phyloP scores from a whole-genome alignment of 148 eudicot species.

The Persicaria maculosa region DNA sequence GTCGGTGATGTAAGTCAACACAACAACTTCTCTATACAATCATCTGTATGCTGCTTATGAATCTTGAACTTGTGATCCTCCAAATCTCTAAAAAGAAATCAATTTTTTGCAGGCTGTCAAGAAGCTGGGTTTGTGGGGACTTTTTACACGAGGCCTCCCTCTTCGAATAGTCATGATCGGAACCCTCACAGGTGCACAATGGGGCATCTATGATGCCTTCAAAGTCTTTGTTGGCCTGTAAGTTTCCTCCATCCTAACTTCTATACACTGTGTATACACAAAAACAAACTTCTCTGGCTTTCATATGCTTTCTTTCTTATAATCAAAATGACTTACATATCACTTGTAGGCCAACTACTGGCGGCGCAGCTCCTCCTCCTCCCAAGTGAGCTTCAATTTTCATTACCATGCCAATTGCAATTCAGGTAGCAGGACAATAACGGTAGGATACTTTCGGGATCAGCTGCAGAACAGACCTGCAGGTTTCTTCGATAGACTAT shows the following conservation, averaged over 20 bases:
- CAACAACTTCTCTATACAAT: neutral
- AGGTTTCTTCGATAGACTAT: neutral
- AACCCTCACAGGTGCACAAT: conserved; percentile 68
- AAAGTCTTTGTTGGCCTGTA: conserved; percentile 76
- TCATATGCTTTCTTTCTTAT: neutral
- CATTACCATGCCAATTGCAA: neutral
- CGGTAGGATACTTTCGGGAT: neutral
- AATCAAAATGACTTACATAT: neutral
- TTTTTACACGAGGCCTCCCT: conserved; percentile 73
- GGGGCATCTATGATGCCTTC: conserved; percentile 70
- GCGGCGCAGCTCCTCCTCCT: conserved; percentile 30
- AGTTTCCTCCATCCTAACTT: conserved; percentile 24
- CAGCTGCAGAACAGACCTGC: neutral
- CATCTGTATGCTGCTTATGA: neutral
- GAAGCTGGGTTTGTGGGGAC: conserved; percentile 52
- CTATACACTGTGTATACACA: neutral
- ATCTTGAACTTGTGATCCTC: neutral
- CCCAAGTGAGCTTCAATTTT: conserved; percentile 5
- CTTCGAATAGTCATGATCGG: conserved; percentile 77
- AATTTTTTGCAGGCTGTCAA: conserved; percentile 50
- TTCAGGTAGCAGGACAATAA: neutral
- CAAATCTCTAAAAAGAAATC: neutral
- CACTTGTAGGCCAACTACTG: conserved; percentile 37
- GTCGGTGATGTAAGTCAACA: conserved; percentile 17
- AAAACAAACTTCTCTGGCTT: neutral